Base-by-base conservation (phyloP, 1,284 basidiomycete species). In the Heimioporus punctisporus region DNA sequence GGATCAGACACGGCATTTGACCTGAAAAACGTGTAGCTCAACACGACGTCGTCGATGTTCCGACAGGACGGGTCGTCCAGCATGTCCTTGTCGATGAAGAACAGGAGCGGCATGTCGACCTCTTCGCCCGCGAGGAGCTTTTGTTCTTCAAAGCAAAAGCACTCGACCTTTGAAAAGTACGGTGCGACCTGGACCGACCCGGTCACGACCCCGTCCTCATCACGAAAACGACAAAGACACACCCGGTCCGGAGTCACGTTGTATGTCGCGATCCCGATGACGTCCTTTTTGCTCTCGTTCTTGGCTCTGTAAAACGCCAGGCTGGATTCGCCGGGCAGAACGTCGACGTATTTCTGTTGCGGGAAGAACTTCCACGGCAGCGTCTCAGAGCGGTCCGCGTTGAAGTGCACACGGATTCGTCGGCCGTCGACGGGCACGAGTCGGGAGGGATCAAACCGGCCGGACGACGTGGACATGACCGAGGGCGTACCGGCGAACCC, bases 91-190 rank as follows among this genome's bases (percentile, higher is more conserved):
- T 99, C 97, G 61, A 99, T 97, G 78, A 99, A 99, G 80, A 99
- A 99, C 59, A 99, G 85, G 27, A 99, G 82, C 19, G 97, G 97
- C 82, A 99, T 92, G 74, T 99, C 97, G 21, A 99, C 93, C 73
- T 98, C 96, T 74, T 99, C 97, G 24, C 92, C 90, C 0, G 97
- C 96, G 24, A 98, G 78, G 21, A 99, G 83, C 65, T 90, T 93
- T 74, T 99, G 97, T 72, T 99, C 97, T 72, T 99, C 97, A 64
- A 99, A 99, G 75, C 97, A 99, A 79, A 99, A 99, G 65, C 97
- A 99, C 73, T 99, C 97, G 10, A 99, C 95, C 77, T 99, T 99
- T 54, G 96, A 94, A 70, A 99, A 99, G 73, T 98, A 99, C 0
- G 97, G 95, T 8, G 97, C 97, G 62, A 98, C 86, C 94, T 98